These are phyloP conservation scores for Malassezia equina DNA, from an alignment of 1,284 basidiomycete species.

Conservation along the genomic window DNA sequence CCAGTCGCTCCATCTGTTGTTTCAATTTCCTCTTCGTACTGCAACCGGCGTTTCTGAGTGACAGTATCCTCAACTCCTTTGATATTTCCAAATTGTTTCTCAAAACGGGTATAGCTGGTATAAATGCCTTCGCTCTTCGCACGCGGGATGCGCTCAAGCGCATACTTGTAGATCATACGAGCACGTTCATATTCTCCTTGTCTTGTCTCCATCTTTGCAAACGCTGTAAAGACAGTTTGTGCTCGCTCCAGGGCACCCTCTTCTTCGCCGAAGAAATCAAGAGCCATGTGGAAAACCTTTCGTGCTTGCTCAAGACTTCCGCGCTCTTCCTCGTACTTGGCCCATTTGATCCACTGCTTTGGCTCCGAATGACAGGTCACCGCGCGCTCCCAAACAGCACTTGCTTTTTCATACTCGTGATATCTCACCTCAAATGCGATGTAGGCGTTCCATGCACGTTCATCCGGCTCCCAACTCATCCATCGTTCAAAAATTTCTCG, in stretches of 20 bases:
- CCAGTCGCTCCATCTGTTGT: conserved; percentile 51
- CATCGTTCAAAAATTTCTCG: conserved; percentile 96
- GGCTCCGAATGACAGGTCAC: conserved; percentile 86
- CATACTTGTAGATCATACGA: conserved; percentile 94
- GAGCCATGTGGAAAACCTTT: conserved; percentile 89
- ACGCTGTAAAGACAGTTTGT: conserved; percentile 86
- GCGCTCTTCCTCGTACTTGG: conserved; percentile 93
- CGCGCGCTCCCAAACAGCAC: conserved; percentile 86
- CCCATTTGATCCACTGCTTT: conserved; percentile 88
- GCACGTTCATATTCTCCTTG: conserved; percentile 93
- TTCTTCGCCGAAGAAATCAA: conserved; percentile 94
- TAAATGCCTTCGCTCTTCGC: conserved; percentile 78
- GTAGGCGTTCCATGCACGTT: conserved; percentile 98
- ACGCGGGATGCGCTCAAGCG: conserved; percentile 75
- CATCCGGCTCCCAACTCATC: conserved; percentile 99
- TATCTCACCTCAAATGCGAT: conserved; percentile 94
- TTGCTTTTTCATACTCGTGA: conserved; percentile 79
- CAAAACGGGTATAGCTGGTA: conserved; percentile 86
- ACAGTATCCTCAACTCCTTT: conserved; percentile 84
- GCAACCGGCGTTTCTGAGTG: conserved; percentile 85
- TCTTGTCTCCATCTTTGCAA: conserved; percentile 95
- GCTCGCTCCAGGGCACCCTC: conserved; percentile 95
- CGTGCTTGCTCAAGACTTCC: conserved; percentile 68
- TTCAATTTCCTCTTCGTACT: conserved; percentile 58
- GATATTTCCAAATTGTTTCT: conserved; percentile 91